Conservation (phyloP, 2,329 filamentous ascomycete genomes). For the Hymenoscyphus linearis region DNA sequence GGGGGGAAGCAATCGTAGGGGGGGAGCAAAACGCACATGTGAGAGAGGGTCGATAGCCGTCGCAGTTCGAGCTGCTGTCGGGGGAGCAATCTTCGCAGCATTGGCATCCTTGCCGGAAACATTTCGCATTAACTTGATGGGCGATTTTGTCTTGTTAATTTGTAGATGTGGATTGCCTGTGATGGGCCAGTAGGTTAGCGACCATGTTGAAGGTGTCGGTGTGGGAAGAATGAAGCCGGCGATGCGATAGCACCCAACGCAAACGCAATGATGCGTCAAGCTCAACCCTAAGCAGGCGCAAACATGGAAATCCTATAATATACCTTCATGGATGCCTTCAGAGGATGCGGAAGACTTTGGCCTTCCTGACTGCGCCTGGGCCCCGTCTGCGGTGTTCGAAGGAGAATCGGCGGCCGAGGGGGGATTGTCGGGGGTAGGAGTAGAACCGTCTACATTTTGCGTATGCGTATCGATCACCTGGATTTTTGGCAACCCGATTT, state of each 20-base stretch:
- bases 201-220: too few relatives aligned
- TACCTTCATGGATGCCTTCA: constrained; percentile 32
- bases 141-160: constrained; percentile 24
- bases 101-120: constrained; percentile 24
- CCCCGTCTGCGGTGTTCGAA: constrained; percentile 26
- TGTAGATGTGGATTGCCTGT: constrained; percentile 24
- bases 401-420: constrained; percentile 22
- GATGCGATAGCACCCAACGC: constrained; percentile 2
- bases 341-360: constrained; percentile 29
- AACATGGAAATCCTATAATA: constrained; percentile 10
- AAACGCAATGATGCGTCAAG: neutral
- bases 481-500: constrained; percentile 27
- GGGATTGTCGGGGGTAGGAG: constrained; percentile 14
- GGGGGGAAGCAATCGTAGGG: neutral
- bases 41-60: constrained; percentile 61
- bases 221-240: constrained; percentile 10
- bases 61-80: constrained; percentile 14
- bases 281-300: neutral
- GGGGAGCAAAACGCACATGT: constrained; percentile 34
- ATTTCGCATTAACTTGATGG: constrained; percentile 26
- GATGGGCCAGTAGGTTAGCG: constrained; percentile 18
- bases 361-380: constrained; percentile 21
- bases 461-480: constrained; percentile 27
- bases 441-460: constrained; percentile 20
- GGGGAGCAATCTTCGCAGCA: constrained; percentile 16